Base-by-base conservation (phyloP, 1,284 basidiomycete genomes). In the Macrocystidia cucumis region DNA sequence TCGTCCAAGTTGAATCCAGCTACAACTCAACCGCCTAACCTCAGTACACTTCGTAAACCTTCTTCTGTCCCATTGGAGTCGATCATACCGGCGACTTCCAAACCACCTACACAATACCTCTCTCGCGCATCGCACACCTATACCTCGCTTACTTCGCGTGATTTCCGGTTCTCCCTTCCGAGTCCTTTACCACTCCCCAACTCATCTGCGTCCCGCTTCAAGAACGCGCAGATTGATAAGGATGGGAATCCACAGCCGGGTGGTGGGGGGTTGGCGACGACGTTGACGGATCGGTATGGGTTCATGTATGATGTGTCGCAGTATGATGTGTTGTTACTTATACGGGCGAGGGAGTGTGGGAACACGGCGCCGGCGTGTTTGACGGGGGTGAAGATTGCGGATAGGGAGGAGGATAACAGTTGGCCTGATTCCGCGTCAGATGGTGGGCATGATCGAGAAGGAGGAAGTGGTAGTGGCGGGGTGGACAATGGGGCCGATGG, bases 221-320 rank as follows among this genome's bases (percentile, higher is more conserved):
- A 65, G 14, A 60, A 71, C 22, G 66, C 73, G 38, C 61, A 61
- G 23, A 72, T 74, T 29, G 71, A 76, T 9, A 63, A 68, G 38
- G 68, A 61, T 28, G 73, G 76, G 26, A 71, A 80, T 29, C 77
- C 80, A 1, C n/a, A n/a, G n/a, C n/a, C n/a, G n/a, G n/a, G n/a
- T n/a, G n/a, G n/a, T n/a, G n/a, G n/a, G n/a, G n/a, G n/a, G n/a
- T n/a, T n/a, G n/a, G n/a, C n/a, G n/a, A n/a, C n/a, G n/a, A n/a
- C n/a, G n/a, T 64, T 96, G 45, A 91, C 92, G 4, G 95, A 97
- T 50, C 78, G 91, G 6, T 98, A 90, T 53, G 95, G 95, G 0
- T 98, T 98, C 62, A 85, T 96, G 51, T 96, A 92, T 46, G 88
- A 91, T 48, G 74, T 91, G 8, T 78, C 79, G 16, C 69, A 75